phyloP scores from a whole-genome alignment of 345 rosid species.

The Ceriops zippeliana region DNA sequence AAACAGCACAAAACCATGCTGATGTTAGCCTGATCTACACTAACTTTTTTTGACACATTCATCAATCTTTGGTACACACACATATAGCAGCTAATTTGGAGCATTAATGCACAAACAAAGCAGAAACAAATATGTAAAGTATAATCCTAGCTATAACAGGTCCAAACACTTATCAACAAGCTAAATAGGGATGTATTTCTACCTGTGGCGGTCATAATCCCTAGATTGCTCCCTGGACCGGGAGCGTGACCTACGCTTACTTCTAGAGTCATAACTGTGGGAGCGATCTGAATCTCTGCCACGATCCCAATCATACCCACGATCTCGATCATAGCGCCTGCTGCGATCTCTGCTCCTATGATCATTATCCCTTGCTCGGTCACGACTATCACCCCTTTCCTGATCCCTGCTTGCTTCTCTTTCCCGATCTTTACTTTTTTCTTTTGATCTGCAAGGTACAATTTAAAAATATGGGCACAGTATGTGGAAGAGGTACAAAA shows the following conservation, averaged over 20 bases:
- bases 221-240: constrained; percentile 72
- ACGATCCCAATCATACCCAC: constrained; percentile 56
- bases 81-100: no score
- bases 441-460: constrained; percentile 59
- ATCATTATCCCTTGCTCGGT: constrained; percentile 77
- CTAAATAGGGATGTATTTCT: not conserved
- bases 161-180: not conserved
- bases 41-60: no score
- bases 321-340: constrained; percentile 70
- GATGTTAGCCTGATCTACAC: no score
- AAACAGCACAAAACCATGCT: no score
- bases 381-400: constrained; percentile 68
- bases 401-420: constrained; percentile 66
- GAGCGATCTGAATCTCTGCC: constrained; percentile 63
- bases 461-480: not conserved
- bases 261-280: constrained; percentile 79
- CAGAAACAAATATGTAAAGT: no score
- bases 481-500: not conserved
- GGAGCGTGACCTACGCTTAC: constrained; percentile 73
- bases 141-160: not conserved
- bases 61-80: no score
- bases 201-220: constrained; percentile 90
- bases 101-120: no score
- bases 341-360: constrained; percentile 83
- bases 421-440: constrained; percentile 50